Evolutionary conservation across 441 rosid species (phyloP), one percentile per base, ranked within the genome.

Genomic region (Syzygium malaccense): DNA sequence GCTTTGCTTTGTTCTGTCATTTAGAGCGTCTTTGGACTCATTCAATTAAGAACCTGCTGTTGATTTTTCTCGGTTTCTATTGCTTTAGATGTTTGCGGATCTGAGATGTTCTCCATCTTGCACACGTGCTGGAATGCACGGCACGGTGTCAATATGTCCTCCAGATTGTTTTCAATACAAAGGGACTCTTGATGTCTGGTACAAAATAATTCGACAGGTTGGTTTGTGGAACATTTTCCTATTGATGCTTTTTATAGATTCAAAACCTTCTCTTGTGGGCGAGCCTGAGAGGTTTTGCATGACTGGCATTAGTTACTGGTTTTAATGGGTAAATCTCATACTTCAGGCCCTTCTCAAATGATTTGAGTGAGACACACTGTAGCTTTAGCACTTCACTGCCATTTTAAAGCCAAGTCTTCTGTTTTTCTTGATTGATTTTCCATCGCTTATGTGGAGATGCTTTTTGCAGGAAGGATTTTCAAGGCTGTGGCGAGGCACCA

Each of bases 101-200:
- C 89, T 97, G 68, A 97, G 99, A 91, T 98, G 99, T 88, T 96
- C 99, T 5, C 99, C 99, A 4, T 94, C 99, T 30, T 98, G 99
- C 48, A n/a, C 98, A 14, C 99, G 97, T 19, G 99, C 99, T 90
- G 99, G 99, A 88, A 93, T 98, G 94, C 99, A 96, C 4, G 99
- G 99, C n/a, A 97, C 99, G 1, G 99, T 98, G 20, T 93, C 98
- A 45, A 94, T 98, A 91, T 98, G 99, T 86, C 99, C 99, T 53
- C 99, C 99, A 19, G 99, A 98, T 93, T 98, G 99, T 91, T 98
- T 98, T 91, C 99, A 95, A 88, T 98, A 98, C 89, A 96, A 96
- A 90, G 98, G 99, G 90, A 97, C 99, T 10, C 87, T 98, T 26
- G 99, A 98, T 95, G 99, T 97, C 89, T 93, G 97, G 92, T 90